A percentile compares a stretch with the other conserved stretches of the same genome.
Evolutionary conservation across 2,329 filamentous ascomycete species (phyloP).

Genomic region (Amylocarpus encephaloides): DNA sequence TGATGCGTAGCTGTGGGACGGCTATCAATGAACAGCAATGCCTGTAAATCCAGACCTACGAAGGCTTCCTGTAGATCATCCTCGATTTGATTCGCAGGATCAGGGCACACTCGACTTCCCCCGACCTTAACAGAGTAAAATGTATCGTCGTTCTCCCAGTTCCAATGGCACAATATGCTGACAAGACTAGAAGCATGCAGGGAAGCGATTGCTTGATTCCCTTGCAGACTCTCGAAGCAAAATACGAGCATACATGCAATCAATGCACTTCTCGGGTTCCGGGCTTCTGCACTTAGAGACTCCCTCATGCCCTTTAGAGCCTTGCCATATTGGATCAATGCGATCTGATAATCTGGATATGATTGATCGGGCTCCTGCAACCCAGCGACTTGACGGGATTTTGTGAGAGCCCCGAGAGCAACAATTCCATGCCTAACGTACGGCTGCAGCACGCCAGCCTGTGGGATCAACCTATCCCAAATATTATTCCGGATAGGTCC

Average conservation of each 20-base stretch:
- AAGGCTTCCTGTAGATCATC: constrained; percentile 5
- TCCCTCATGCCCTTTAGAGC: constrained; percentile 6
- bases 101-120: not conserved
- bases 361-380: not conserved
- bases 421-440: constrained; percentile 9
- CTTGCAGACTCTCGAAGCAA: constrained; percentile 8
- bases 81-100: not conserved
- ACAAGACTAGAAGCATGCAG: constrained; percentile 1
- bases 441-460: not conserved
- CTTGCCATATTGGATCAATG: constrained; percentile 3
- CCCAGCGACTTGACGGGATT: constrained; percentile 16
- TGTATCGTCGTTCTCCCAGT: not conserved
- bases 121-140: not conserved
- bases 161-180: constrained; percentile 3
- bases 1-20: not conserved
- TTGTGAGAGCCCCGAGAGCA: constrained; percentile 7
- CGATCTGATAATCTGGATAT: constrained; percentile 2
- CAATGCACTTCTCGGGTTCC: not conserved
- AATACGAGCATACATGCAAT: constrained; percentile 8
- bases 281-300: not conserved
- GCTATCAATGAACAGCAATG: constrained; percentile 2
- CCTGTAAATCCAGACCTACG: constrained; percentile 6
- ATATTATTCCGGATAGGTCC: constrained; percentile 1
- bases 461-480: constrained; percentile 10
- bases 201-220: constrained; percentile 1